Conservation (phyloP, 306 rosid species). For the Cucumis melo region DNA sequence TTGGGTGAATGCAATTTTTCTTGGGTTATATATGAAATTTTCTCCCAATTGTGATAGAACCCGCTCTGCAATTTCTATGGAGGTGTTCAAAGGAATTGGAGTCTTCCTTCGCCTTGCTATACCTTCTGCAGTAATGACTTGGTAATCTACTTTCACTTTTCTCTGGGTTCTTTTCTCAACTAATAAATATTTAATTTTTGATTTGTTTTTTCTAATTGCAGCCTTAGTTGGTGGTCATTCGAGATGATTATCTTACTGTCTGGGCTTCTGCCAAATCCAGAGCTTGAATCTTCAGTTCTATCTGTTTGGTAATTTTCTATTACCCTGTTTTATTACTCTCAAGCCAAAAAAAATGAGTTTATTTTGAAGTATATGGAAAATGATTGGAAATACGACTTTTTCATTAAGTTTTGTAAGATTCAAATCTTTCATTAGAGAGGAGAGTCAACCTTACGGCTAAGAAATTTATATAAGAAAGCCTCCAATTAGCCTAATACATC, state of each 20-base stretch:
- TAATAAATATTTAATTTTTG: background rate
- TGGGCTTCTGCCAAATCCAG: slow-evolving; percentile 72
- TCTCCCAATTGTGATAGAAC: slow-evolving; percentile 25
- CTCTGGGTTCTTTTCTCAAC: background rate
- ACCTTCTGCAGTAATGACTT: slow-evolving; percentile 68
- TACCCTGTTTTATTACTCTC: background rate
- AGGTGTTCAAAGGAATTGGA: slow-evolving; percentile 35
- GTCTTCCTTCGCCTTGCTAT: slow-evolving; percentile 50
- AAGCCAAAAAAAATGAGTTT: background rate
- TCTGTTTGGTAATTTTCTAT: slow-evolving; percentile 38
- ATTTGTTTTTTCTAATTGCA: background rate
- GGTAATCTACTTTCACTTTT: slow-evolving; percentile 21
- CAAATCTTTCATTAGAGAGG: background rate
- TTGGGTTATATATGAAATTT: slow-evolving; percentile 34
- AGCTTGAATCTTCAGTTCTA: slow-evolving; percentile 72
- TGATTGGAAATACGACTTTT: background rate
- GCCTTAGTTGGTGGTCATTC: slow-evolving; percentile 13
- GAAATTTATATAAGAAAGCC: background rate
- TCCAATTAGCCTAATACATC: background rate
- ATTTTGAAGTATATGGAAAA: background rate
- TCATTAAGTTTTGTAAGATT: background rate
- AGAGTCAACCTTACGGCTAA: background rate
- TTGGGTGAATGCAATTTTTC: slow-evolving; percentile 55
- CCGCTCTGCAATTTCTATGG: slow-evolving; percentile 15
- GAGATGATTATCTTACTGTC: slow-evolving; percentile 23